phyloP scores from a whole-genome alignment of 345 rosid genomes.

The Ricinus communis region DNA sequence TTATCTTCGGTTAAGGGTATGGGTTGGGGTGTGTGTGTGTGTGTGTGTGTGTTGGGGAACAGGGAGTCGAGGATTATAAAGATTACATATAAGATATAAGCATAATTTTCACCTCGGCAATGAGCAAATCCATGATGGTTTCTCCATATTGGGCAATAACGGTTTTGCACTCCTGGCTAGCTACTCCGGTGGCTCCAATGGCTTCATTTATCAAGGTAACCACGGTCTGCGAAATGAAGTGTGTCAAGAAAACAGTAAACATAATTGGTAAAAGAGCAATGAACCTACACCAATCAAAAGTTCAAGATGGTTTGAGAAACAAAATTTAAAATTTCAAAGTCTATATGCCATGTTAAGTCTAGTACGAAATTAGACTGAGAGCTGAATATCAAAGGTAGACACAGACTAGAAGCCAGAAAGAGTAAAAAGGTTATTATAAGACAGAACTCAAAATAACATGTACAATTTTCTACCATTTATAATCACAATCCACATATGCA shows the following conservation, averaged over 20 bases:
- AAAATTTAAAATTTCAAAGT: neutral
- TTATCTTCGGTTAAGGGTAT: neutral
- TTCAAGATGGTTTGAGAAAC: neutral
- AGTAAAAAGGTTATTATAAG: neutral
- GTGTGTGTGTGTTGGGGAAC: no score
- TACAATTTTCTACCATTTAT: neutral
- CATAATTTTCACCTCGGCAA: slow-evolving; percentile 24
- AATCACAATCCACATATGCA: neutral
- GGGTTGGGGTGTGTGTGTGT: neutral
- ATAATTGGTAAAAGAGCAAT: neutral
- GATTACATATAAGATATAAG: neutral
- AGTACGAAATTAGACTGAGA: neutral
- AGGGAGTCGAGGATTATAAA: no score
- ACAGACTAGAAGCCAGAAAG: neutral
- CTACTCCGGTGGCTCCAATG: slow-evolving; percentile 33
- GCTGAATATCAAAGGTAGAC: neutral
- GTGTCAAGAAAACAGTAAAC: neutral
- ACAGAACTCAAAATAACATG: neutral
- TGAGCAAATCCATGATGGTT: slow-evolving; percentile 26
- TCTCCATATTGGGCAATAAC: slow-evolving; percentile 31
- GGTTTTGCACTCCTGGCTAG: slow-evolving; percentile 34
- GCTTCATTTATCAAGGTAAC: slow-evolving; percentile 35
- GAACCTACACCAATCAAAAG: neutral
- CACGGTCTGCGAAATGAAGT: slow-evolving; percentile 20
- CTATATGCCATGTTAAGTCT: neutral